Evolutionary conservation across 768 basidiomycete genomes (phyloP).

Genomic region (Neoboletus brunneissimus): DNA sequence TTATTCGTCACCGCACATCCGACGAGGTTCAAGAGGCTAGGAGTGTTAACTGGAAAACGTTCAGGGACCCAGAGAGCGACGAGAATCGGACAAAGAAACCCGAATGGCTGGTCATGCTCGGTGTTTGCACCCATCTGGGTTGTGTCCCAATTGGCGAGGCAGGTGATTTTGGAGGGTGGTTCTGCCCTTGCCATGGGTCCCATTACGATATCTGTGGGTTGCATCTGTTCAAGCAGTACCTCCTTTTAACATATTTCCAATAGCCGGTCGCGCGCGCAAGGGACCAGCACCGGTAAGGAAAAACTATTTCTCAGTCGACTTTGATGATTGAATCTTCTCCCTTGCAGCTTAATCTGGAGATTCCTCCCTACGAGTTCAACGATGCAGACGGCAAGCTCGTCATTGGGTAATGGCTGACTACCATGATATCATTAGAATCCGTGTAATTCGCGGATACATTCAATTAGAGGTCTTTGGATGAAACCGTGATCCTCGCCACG

Average conservation of each 20-base stretch:
- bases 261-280: slow-evolving; percentile 92
- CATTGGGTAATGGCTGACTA: slow-evolving; percentile 57
- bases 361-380: slow-evolving; percentile 85
- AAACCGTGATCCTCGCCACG: background rate
- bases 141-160: slow-evolving; percentile 98
- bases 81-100: slow-evolving; percentile 88
- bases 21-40: slow-evolving; percentile 94
- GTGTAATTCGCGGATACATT: slow-evolving; percentile 20
- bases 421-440: slow-evolving; percentile 11
- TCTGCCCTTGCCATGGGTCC: slow-evolving; percentile 99
- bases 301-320: background rate
- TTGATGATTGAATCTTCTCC: slow-evolving; percentile 11
- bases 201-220: slow-evolving; percentile 92
- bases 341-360: slow-evolving; percentile 84
- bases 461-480: slow-evolving; percentile 23
- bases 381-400: slow-evolving; percentile 84
- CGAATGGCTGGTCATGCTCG: slow-evolving; percentile 93
- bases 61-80: slow-evolving; percentile 92
- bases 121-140: slow-evolving; percentile 96
- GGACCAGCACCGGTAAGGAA: slow-evolving; percentile 89
- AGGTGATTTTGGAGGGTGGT: slow-evolving; percentile 98
- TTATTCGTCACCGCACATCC: slow-evolving; percentile 93
- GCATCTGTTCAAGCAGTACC: background rate
- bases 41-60: slow-evolving; percentile 72
- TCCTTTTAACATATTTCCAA: slow-evolving; percentile 13